These are phyloP conservation scores for Paramarasmius palmivorus DNA, from an alignment of 1,284 basidiomycete species.

Conservation along the genomic window DNA sequence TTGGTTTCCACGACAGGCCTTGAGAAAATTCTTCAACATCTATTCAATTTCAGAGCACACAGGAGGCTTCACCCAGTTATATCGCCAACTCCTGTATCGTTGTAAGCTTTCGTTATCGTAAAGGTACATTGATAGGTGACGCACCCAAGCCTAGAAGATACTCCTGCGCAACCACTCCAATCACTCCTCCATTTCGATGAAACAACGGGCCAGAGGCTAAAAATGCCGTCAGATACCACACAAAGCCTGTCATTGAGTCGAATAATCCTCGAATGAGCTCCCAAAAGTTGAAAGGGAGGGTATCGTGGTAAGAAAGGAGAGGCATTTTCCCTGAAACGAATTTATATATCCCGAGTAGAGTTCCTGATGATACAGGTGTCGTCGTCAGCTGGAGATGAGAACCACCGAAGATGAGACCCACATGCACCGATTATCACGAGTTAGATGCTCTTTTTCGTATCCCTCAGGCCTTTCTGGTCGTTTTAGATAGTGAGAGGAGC, in stretches of 20 bases:
- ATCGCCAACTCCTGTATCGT: constrained; percentile 63
- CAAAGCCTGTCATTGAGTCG: constrained; percentile 33
- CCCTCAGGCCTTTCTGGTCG: too few relatives aligned
- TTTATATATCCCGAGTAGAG: not conserved
- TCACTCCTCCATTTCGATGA: constrained; percentile 24
- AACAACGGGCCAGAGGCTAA: constrained; percentile 35
- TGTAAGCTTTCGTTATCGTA: not conserved
- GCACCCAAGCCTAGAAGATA: constrained; percentile 61
- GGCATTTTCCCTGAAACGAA: constrained; percentile 25
- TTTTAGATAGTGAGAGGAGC: too few relatives aligned
- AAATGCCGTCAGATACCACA: constrained; percentile 43
- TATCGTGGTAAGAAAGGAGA: constrained; percentile 29
- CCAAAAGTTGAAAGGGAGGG: constrained; percentile 34
- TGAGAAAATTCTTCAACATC: not conserved
- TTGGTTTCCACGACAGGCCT: constrained; percentile 79
- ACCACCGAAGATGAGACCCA: not conserved
- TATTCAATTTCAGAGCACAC: not conserved
- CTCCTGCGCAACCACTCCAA: constrained; percentile 34
- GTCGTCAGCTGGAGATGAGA: not conserved
- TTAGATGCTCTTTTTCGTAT: too few relatives aligned
- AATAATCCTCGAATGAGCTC: constrained; percentile 31
- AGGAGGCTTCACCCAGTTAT: constrained; percentile 62
- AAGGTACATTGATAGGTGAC: constrained; percentile 13
- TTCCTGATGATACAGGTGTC: not conserved
- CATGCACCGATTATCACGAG: too few relatives aligned